Evolutionary conservation across 140 eudicot species (phyloP).

Genomic region (Cichorium intybus): DNA sequence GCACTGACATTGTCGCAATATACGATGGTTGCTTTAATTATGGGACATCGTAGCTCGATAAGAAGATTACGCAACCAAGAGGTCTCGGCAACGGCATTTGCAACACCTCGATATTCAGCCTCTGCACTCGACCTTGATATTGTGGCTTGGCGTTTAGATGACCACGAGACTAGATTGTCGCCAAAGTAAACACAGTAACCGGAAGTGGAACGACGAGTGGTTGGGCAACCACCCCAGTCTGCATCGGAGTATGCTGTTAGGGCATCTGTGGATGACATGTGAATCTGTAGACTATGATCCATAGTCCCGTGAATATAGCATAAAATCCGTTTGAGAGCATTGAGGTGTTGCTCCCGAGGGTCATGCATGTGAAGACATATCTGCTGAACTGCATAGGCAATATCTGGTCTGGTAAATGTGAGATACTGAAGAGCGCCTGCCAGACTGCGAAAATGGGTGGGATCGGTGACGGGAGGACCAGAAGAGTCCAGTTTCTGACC

Average conservation of each 20-base stretch:
- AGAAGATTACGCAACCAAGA: not conserved
- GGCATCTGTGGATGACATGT: too few relatives aligned
- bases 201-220: too few relatives aligned
- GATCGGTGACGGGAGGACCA: not conserved
- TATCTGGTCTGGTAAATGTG: too few relatives aligned
- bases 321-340: not conserved
- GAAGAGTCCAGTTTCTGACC: not conserved
- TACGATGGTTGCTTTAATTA: not conserved
- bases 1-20: not conserved
- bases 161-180: too few relatives aligned
- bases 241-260: not conserved
- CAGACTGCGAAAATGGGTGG: not conserved
- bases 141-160: too few relatives aligned
- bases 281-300: too few relatives aligned
- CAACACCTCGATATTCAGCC: not conserved
- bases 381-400: too few relatives aligned
- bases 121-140: too few relatives aligned
- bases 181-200: too few relatives aligned
- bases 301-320: not conserved
- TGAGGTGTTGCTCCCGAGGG: not conserved
- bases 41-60: not conserved
- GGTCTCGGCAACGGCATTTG: not conserved
- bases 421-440: not conserved
- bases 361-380: not conserved
- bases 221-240: not conserved